Conservation (phyloP, 176 grass and related monocot species). For the Musa troglodytarum region DNA sequence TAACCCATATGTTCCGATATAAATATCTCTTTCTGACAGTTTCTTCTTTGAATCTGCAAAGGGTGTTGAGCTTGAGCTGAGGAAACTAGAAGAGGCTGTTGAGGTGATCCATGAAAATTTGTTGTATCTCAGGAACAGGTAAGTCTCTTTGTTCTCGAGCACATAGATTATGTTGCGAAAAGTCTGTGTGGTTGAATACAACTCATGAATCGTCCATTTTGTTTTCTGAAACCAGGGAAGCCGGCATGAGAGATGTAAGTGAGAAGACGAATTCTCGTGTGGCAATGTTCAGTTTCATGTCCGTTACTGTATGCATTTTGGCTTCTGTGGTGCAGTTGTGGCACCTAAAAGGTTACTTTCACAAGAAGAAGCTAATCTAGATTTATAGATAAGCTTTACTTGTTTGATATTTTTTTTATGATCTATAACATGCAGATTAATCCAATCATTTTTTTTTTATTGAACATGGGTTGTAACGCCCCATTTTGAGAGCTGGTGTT, state of each 20-base stretch:
- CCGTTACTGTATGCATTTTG: constrained; percentile 51
- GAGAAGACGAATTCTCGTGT: constrained; percentile 74
- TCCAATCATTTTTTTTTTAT: no score
- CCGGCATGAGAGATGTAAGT: constrained; percentile 56
- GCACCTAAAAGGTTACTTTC: constrained; percentile 72
- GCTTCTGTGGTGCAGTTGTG: constrained; percentile 60
- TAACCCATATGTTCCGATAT: neutral
- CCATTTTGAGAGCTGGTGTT: no score
- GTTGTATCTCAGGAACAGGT: constrained; percentile 62
- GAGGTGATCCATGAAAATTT: constrained; percentile 68
- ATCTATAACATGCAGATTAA: no score
- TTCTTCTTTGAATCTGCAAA: constrained; percentile 14
- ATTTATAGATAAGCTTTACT: neutral
- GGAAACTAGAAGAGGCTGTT: constrained; percentile 54
- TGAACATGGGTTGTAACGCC: no score
- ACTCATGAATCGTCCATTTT: neutral
- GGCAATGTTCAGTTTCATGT: constrained; percentile 71
- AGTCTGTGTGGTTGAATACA: neutral
- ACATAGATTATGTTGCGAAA: neutral
- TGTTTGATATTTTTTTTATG: neutral
- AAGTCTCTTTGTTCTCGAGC: constrained; percentile 3
- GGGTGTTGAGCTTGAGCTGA: constrained; percentile 78
- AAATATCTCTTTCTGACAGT: no score
- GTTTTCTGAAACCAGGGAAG: constrained; percentile 37
- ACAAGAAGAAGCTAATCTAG: constrained; percentile 91